Percentiles rank a stretch among this genome's conserved stretches.
These are phyloP conservation scores for Angomonas deanei DNA, from an alignment of 208 protist species.

Conservation along the genomic window DNA sequence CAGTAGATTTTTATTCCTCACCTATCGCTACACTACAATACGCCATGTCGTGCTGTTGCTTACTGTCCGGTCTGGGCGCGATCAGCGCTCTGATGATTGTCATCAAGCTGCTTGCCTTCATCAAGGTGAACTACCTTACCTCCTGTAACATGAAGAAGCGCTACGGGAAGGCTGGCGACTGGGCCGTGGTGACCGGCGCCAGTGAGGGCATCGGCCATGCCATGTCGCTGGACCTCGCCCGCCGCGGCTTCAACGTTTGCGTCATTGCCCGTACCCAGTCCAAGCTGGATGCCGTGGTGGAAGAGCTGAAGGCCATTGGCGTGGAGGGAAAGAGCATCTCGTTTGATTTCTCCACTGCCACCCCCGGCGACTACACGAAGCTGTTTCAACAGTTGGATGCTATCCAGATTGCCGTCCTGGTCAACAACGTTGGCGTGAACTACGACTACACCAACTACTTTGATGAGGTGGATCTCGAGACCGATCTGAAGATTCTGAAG, in stretches of 20 bases:
- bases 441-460: constrained; percentile 91
- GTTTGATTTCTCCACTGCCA: constrained; percentile 79
- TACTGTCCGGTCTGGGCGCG: constrained; percentile 38
- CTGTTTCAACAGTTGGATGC: constrained; percentile 51
- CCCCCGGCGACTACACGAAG: constrained; percentile 39
- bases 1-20: not conserved
- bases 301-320: constrained; percentile 52
- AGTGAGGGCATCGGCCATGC: constrained; percentile 93
- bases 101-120: constrained; percentile 41
- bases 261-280: constrained; percentile 83
- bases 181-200: constrained; percentile 92
- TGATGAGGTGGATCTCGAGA: constrained; percentile 59
- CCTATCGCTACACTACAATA: not conserved
- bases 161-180: constrained; percentile 71
- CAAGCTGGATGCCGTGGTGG: constrained; percentile 77
- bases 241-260: constrained; percentile 89
- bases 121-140: constrained; percentile 47
- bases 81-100: constrained; percentile 20
- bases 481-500: constrained; percentile 71
- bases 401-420: constrained; percentile 57
- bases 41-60: not conserved
- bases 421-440: constrained; percentile 94
- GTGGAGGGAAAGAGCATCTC: constrained; percentile 74
- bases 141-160: constrained; percentile 54
- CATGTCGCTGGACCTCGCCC: constrained; percentile 85